A percentile compares a stretch with the other conserved stretches of the same genome.
These are phyloP conservation scores for Crataegus laevigata DNA, from an alignment of 306 rosid genomes.

Conservation along the genomic window DNA sequence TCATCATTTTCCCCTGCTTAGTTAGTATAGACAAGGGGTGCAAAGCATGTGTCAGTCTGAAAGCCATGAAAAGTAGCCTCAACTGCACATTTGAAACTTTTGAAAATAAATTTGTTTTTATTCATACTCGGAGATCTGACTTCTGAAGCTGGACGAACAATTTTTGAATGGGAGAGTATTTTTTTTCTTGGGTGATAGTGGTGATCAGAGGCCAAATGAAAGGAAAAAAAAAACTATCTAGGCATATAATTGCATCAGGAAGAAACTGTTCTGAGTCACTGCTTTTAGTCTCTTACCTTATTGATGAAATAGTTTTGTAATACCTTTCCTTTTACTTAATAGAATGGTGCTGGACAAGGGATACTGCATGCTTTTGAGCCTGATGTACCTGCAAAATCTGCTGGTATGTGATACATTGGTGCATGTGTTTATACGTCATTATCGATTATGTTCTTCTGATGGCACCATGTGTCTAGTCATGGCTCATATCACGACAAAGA, in stretches of 20 bases:
- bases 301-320: conserved; percentile 17
- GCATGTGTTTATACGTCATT: background rate
- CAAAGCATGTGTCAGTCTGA: background rate
- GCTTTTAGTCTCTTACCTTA: conserved; percentile 1
- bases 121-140: background rate
- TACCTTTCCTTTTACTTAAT: conserved; percentile 18
- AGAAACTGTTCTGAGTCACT: background rate
- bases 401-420: conserved; percentile 45
- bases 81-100: background rate
- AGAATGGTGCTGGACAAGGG: conserved; percentile 45
- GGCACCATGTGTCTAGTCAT: background rate
- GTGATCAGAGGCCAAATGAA: background rate
- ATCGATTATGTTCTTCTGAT: background rate
- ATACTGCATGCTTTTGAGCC: conserved; percentile 54
- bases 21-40: background rate
- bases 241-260: background rate
- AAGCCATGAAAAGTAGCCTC: background rate
- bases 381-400: conserved; percentile 37
- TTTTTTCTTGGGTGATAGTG: background rate
- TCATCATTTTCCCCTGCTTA: background rate
- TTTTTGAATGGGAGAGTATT: background rate
- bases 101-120: background rate
- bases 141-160: background rate
- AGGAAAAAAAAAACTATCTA: background rate
- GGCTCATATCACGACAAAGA: background rate